Evolutionary conservation across 805 yeast species (phyloP), one percentile per base, ranked within the genome.

Genomic region (Sugiyamaella boreocaroliniensis): DNA sequence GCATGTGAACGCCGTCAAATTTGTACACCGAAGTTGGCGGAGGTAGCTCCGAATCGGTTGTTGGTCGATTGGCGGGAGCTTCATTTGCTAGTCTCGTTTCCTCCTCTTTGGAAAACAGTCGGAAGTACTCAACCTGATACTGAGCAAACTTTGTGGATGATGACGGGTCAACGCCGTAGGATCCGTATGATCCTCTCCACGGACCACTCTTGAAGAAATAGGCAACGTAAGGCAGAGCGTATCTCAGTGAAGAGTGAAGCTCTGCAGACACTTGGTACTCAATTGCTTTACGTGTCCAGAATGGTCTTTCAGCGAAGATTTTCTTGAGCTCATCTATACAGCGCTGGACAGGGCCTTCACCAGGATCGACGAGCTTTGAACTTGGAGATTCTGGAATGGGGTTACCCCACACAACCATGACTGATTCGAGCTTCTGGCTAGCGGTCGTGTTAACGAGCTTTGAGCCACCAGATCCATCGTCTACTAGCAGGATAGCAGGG

Each of bases 171-270:
- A 82, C 74, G 0, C 97, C 97, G 59, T 82, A 81, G 58, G 73
- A 78, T 45, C 89, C 82, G 65, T 85, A 89, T 10, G 93, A 80
- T 55, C 88, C 89, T 61, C 98, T 77, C 96, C 96, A 93, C 0
- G 98, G 99, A 0, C 99, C 99, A 62, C 85, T 86, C 40, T 85
- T 81, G 65, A 82, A 86, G 43, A 88, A 77, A 65, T 82, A 93
- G 0, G 96, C 78, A 0, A 89, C 85, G 65, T 86, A 84, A 0
- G 98, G 96, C 48, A 93, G 67, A 0, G 97, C 95, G 57, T 78
- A 82, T 60, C 85, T 82, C 44, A 92, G 57, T 63, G 80, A 62
- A 67, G 66, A 60, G 67, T 70, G 58, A 67, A 71, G 52, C 61
- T 73, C 55, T 2, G 43, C 49, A 12, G 58, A 49, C n/a, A 64